phyloP scores from a whole-genome alignment of 371 early-diverging fungal species.

The Mucor indicus region DNA sequence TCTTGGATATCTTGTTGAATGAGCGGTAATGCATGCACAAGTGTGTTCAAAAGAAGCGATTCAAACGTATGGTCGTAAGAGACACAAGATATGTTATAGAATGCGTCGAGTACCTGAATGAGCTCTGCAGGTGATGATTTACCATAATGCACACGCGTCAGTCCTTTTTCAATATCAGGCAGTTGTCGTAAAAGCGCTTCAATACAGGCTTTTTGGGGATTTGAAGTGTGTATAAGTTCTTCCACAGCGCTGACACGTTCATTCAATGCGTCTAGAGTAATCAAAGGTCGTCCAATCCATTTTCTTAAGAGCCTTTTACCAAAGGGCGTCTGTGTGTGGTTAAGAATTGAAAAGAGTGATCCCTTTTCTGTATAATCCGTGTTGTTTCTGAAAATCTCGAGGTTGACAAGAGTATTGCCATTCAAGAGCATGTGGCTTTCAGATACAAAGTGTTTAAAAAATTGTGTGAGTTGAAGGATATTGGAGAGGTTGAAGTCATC shows the following conservation, averaged over 20 bases:
- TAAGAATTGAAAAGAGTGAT: conserved; percentile 61
- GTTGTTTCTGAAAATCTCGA: conserved; percentile 73
- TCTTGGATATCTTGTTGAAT: conserved; percentile 28
- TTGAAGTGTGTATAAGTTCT: conserved; percentile 47
- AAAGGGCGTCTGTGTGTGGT: conserved; percentile 70
- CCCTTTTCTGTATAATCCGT: conserved; percentile 53
- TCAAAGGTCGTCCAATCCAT: conserved; percentile 79
- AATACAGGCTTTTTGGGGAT: conserved; percentile 22
- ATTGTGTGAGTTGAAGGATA: conserved; percentile 47
- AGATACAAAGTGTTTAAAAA: conserved; percentile 66
- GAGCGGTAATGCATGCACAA: conserved; percentile 41
- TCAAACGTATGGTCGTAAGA: conserved; percentile 24
- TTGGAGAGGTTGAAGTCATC: conserved; percentile 59
- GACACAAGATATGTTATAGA: conserved; percentile 38
- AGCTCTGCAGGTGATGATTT: conserved; percentile 63
- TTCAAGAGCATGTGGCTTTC: conserved; percentile 73
- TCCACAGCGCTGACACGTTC: conserved; percentile 72
- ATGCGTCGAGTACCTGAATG: conserved; percentile 47
- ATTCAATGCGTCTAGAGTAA: conserved; percentile 49
- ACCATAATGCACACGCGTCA: conserved; percentile 72
- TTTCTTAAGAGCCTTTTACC: conserved; percentile 76
- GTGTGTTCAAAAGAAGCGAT: conserved; percentile 31
- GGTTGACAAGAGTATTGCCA: conserved; percentile 69
- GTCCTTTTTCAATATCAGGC: conserved; percentile 75
- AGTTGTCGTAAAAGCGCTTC: conserved; percentile 36